Conservation (phyloP, 129 eudicot genomes). For the Glebionis coronaria region DNA sequence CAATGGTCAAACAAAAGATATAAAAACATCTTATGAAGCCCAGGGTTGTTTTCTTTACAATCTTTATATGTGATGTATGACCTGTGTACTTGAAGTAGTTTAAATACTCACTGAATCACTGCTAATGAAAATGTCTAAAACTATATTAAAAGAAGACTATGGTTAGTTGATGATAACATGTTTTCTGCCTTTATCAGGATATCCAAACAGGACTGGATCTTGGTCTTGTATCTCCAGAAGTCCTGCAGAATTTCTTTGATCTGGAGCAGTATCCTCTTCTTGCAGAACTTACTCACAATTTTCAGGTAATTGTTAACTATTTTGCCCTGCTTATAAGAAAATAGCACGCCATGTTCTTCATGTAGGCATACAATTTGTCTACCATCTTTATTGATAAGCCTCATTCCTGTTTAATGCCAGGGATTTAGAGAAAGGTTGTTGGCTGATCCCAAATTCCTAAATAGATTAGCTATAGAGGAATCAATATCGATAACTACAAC, state of each 20-base stretch:
- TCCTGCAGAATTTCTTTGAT: slow-evolving; percentile 83
- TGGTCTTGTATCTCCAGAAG: slow-evolving; percentile 97
- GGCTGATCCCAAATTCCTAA: slow-evolving; percentile 91
- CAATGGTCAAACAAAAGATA: not conserved
- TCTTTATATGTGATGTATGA: no score
- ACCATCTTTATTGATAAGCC: not conserved
- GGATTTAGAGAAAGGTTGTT: slow-evolving; percentile 93
- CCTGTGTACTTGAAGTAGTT: not conserved
- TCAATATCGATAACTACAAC: slow-evolving; percentile 88
- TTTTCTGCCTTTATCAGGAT: slow-evolving; percentile 28
- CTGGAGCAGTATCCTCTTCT: slow-evolving; percentile 86
- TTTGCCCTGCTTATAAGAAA: not conserved
- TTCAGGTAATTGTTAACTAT: slow-evolving; percentile 56
- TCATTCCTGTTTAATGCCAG: slow-evolving; percentile 39
- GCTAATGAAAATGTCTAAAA: not conserved
- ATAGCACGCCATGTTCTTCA: not conserved
- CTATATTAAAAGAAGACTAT: not conserved
- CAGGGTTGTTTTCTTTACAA: not conserved
- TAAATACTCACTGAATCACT: not conserved
- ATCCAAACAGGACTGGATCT: slow-evolving; percentile 94
- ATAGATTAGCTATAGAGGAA: slow-evolving; percentile 95
- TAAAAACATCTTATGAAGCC: not conserved
- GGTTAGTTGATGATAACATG: not conserved
- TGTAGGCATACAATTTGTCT: not conserved
- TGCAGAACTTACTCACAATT: slow-evolving; percentile 72